Base-by-base conservation (phyloP, 1,139 yeast species). In the Scheffersomyces titani region DNA sequence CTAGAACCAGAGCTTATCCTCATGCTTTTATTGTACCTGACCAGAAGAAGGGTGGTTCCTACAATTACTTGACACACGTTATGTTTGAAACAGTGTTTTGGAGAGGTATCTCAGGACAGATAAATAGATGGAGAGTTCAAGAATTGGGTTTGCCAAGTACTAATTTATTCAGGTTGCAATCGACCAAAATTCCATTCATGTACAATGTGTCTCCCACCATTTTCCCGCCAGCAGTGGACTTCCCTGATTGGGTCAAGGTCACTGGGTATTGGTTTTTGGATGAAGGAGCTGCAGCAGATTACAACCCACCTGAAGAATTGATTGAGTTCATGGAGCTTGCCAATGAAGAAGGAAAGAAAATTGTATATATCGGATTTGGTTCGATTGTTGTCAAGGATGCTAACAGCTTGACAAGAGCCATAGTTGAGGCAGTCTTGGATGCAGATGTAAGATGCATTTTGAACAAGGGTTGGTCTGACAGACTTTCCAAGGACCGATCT, bases 11-110 rank as follows among this genome's bases (percentile, higher is more conserved):
- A 61, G 96, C 97, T 0, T 93, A 93, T 68, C 98, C 98, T 0
- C 98, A 93, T 76, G 98, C 98, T 0, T 92, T 93, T 63, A 87
- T 93, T 65, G 97, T 92, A 5, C 98, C 98, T 0, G 98, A 92
- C 59, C 96, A 90, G 70, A 91, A 89, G 68, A 84, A 89, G 71
- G 97, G 98, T 7, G 97, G 98, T 1, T 88, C 94, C 5, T 93
- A 93, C 73, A 93, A 93, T 69, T 91, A 91, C 67, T 77, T 94
- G 73, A 92, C 98, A 0, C 97, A 94, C 72, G 93, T 92, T 3
- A 83, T 93, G 75, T 93, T 93, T 75, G 98, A 94, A 67, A 92
- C 89, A 64, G 87, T 93, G 7, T 90, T 93, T 61, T 93, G 98
- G 98, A 88, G 89, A 67, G 98, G 97, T 1, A 92, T 91, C 13